Conservation (phyloP, 2,329 filamentous ascomycete genomes). For the Magnaporthiopsis poae region DNA sequence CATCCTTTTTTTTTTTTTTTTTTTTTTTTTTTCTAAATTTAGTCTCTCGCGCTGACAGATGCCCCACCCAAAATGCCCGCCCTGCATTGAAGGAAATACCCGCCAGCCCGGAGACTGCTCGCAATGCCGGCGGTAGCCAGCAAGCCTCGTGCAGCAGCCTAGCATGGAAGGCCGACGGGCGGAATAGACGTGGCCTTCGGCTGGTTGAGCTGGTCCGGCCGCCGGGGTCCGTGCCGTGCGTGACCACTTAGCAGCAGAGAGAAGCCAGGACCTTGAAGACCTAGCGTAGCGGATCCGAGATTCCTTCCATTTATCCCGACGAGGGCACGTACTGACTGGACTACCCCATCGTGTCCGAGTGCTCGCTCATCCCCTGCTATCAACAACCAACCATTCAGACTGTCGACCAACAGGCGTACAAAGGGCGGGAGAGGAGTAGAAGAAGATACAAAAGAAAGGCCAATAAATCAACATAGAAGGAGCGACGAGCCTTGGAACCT, state of each 20-base stretch:
- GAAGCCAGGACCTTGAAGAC: neutral
- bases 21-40: too few species aligned
- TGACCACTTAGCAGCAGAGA: neutral
- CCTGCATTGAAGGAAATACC: too few species aligned
- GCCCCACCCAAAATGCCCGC: too few species aligned
- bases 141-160: neutral
- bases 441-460: neutral
- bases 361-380: too few species aligned
- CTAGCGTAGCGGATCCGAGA: neutral
- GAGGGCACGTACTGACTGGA: neutral
- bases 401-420: too few species aligned
- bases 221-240: neutral
- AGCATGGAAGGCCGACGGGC: neutral
- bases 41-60: too few species aligned
- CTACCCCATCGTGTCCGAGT: neutral
- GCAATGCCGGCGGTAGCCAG: neutral
- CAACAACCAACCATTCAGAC: too few species aligned
- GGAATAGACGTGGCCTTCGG: too few species aligned
- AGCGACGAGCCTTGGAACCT: neutral
- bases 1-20: too few species aligned
- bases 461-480: neutral
- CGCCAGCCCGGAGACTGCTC: too few species aligned
- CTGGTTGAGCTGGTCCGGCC: neutral
- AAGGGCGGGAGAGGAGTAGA: neutral
- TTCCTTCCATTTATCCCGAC: neutral